Evolutionary conservation across 306 rosid genomes (phyloP), one percentile per base, ranked within the genome.

Genomic region (Trifolium subterraneum): DNA sequence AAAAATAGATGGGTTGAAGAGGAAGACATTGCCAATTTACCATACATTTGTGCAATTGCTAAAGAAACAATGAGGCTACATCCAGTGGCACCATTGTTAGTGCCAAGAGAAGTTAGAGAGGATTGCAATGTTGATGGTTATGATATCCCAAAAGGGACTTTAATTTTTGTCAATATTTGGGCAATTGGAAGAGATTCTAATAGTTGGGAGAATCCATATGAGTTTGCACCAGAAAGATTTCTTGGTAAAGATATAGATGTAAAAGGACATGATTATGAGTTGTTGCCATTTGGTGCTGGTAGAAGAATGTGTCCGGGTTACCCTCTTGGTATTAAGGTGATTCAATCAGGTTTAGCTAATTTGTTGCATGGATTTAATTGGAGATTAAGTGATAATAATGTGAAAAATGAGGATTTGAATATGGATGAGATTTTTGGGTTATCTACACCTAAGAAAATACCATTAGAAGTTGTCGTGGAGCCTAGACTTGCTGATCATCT

Each of bases 291-390:
- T 73, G 97, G 98, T 48, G 79, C 97, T 13, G 98, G 97, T 5
- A 84, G 98, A 80, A 86, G 97, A 56, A 90, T 90, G 96, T 90
- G 98, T 20, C 98, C 96, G 7, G 97, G 96, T 4, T 89, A 93
- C 52, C 61, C 88, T 77, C 90, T 90, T 16, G 98, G 97, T 13
- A 16, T 89, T 3, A 93, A 88, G 83, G 96, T 90, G 4, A 90
- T 93, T 73, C 93, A 86, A 6, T n/a, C 86, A 51, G 90, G 91
- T 67, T 78, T 90, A 79, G 95, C 98, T 0, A 93, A 93, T 47
- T 59, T 90, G n/a, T 70, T 90, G 79, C 98, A 89, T 84, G 97
- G 98, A 0, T 93, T 90, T 73, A 79, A 81, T 6, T 93, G 98
- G 98, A 87, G 61, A 47, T 50, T 93, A 48, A 89, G 87, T 2